Conservation (phyloP, 1,284 basidiomycete genomes). For the Vanrija sp. region DNA sequence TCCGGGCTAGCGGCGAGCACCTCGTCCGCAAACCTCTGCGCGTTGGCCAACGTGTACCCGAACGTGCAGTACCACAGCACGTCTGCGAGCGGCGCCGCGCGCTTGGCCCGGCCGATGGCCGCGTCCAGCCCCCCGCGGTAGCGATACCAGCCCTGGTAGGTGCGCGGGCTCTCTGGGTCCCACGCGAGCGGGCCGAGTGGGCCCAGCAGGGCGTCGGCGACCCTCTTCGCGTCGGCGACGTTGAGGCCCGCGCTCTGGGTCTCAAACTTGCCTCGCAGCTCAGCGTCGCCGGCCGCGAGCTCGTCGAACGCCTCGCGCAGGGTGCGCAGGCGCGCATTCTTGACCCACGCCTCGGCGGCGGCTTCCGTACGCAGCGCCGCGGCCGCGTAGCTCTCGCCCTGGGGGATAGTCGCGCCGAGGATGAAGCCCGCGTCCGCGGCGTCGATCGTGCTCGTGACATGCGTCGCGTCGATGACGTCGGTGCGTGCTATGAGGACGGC, state of each 20-base stretch:
- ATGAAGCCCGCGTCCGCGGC: constrained; percentile 68
- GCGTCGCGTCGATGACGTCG: constrained; percentile 80
- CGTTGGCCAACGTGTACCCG: neutral
- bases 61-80: constrained; percentile 60
- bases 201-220: constrained; percentile 53
- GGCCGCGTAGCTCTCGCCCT: too few species aligned
- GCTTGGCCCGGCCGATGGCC: constrained; percentile 72
- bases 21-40: constrained; percentile 7
- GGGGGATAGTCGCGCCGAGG: constrained; percentile 55
- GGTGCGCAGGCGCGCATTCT: constrained; percentile 4
- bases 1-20: constrained; percentile 10
- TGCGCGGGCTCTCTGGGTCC: constrained; percentile 75
- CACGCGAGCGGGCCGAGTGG: constrained; percentile 7
- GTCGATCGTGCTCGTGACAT: constrained; percentile 80
- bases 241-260: constrained; percentile 33
- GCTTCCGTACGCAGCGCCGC: neutral
- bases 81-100: constrained; percentile 77
- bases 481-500: constrained; percentile 88
- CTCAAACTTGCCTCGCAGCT: constrained; percentile 41
- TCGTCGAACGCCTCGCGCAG: too few species aligned
- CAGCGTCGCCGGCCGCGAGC: too few species aligned
- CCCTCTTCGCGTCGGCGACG: constrained; percentile 35
- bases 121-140: constrained; percentile 56
- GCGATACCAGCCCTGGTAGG: constrained; percentile 88
- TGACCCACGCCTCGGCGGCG: constrained; percentile 5